These are phyloP conservation scores for Eremothecium sinecaudum DNA, from an alignment of 1,139 yeast species.

Conservation along the genomic window DNA sequence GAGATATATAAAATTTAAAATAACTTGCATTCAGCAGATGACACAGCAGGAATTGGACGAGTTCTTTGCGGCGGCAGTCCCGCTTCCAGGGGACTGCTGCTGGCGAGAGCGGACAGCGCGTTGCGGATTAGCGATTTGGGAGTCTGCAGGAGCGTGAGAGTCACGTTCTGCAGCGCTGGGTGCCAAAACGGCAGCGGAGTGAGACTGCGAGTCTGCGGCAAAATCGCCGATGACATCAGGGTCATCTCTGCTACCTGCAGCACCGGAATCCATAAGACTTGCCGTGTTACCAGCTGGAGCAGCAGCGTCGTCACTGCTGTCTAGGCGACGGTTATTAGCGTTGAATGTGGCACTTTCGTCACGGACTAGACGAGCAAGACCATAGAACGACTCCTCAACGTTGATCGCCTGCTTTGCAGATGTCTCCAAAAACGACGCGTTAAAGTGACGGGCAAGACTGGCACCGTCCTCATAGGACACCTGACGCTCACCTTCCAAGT, in stretches of 20 bases:
- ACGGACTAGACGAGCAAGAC: constrained; percentile 58
- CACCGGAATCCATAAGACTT: background rate
- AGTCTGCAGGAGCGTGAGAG: constrained; percentile 8
- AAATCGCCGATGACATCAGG: too few relatives aligned
- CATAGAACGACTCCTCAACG: constrained; percentile 86
- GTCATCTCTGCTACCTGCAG: constrained; percentile 11
- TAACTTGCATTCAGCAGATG: background rate
- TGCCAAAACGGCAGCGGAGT: constrained; percentile 12
- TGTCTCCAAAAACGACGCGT: constrained; percentile 82
- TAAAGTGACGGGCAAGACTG: constrained; percentile 60
- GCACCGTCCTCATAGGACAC: constrained; percentile 77
- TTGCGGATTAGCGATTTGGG: constrained; percentile 7
- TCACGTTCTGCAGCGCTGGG: constrained; percentile 1
- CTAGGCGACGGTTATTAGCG: background rate
- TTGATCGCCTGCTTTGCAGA: constrained; percentile 89
- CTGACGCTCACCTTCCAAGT: constrained; percentile 69
- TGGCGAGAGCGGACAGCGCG: background rate
- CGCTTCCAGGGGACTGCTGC: too few relatives aligned
- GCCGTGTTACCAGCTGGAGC: constrained; percentile 8
- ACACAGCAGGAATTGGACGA: background rate
- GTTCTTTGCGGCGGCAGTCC: too few relatives aligned
- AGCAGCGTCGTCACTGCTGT: constrained; percentile 9
- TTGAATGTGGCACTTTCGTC: constrained; percentile 26
- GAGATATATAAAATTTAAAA: too few relatives aligned
- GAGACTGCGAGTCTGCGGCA: too few relatives aligned